phyloP scores from a whole-genome alignment of 139 green algal species.

The Bryopsis sp. region DNA sequence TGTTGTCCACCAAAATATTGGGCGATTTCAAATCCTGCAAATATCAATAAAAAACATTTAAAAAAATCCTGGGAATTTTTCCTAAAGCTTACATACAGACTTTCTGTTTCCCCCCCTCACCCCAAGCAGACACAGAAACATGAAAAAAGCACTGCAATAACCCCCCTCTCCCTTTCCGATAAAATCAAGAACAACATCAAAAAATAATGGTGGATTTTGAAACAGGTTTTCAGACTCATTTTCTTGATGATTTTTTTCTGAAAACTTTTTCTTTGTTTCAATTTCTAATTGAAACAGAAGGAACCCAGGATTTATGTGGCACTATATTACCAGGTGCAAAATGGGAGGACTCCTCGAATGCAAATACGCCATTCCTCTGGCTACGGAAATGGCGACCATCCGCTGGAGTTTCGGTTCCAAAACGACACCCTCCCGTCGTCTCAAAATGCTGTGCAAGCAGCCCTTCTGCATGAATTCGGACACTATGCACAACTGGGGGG shows the following conservation, averaged over 20 bases:
- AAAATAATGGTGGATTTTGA: too few relatives aligned
- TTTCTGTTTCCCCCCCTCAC: not conserved
- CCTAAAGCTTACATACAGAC: too few relatives aligned
- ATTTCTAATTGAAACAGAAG: not conserved
- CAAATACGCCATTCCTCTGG: constrained; percentile 66
- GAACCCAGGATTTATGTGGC: not conserved
- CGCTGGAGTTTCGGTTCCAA: constrained; percentile 21
- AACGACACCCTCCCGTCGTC: not conserved
- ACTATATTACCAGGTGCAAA: constrained; percentile 56
- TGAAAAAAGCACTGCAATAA: too few relatives aligned
- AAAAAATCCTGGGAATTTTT: too few relatives aligned
- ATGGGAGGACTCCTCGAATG: constrained; percentile 68
- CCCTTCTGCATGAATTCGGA: constrained; percentile 21
- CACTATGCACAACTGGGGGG: constrained; percentile 36
- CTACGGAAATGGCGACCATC: constrained; percentile 44
- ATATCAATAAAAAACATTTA: not conserved
- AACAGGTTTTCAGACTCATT: too few relatives aligned
- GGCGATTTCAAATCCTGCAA: constrained; percentile 62
- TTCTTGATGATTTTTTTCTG: too few relatives aligned
- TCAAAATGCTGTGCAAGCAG: constrained; percentile 14
- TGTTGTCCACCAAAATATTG: constrained; percentile 68
- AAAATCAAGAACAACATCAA: too few relatives aligned
- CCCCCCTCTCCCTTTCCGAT: too few relatives aligned
- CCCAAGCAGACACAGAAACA: too few relatives aligned
- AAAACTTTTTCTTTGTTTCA: too few relatives aligned